Base-by-base conservation (phyloP, 106 monocot species). In the Xerophyta viscosa region DNA sequence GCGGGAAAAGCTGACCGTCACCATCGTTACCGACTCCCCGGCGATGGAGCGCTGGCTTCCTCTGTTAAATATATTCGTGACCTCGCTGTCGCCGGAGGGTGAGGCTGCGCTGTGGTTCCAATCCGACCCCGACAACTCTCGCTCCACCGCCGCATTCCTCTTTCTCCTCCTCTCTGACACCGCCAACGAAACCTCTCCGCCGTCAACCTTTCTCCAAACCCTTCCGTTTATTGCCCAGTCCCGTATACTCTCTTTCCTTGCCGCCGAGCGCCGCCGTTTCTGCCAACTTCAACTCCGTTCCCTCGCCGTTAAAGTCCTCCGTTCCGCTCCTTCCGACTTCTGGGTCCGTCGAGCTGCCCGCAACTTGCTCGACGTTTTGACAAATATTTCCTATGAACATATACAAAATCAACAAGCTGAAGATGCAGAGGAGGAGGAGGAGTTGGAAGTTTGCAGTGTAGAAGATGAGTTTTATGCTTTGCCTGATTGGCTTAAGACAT, bases 31-130 rank as follows among this genome's bases (percentile, higher is more conserved):
- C n/a, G n/a, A n/a, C n/a, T n/a, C n/a, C n/a, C n/a, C n/a, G n/a
- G n/a, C n/a, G n/a, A 88, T 94, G 93, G 87, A 88, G 46, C 66
- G 58, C 15, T 94, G 80, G 83, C 47, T 84, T 30, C 75, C 88
- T 4, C 70, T 96, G 10, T 79, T 96, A 65, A 17, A 76, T 27
- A 67, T 81, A 44, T 73, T 96, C 62, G 75, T 85, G 62, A 46
- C 68, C 62, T 88, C 94, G 21, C 75, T 84, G 13, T 63, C 64
- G 6, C 71, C 94, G 1, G 84, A 84, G 33, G 53, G 48, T 2
- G 83, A 79, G 43, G 80, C 87, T 33, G 66, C 69, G 10, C 29
- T 57, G 23, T 88, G 71, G 76, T 50, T 81, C 54, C 70, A 72
- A 14, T 56, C 66, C 22, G 69, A 77, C 19, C 51, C 29, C 23